phyloP scores from a whole-genome alignment of 768 basidiomycete species.

The Phlegmacium glaucopus region DNA sequence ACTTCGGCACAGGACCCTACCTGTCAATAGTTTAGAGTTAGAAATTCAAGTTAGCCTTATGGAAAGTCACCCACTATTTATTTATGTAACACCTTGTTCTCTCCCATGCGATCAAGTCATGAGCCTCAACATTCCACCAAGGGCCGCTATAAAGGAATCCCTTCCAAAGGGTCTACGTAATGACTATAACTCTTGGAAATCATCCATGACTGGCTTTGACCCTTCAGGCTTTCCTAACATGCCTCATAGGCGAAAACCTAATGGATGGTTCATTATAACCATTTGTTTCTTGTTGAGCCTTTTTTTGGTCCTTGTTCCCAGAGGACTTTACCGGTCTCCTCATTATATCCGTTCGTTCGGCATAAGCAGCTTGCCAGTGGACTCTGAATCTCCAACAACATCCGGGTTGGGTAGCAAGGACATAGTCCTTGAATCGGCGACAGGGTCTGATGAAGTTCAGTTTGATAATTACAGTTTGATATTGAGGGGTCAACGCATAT shows the following conservation, averaged over 20 bases:
- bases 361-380: too few species aligned
- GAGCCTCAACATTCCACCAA: too few species aligned
- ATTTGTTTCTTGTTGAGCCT: conserved; percentile 22
- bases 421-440: conserved; percentile 6
- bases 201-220: conserved; percentile 19
- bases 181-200: conserved; percentile 10
- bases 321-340: conserved; percentile 7
- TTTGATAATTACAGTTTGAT: conserved; percentile 73
- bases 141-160: conserved; percentile 6
- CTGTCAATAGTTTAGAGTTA: too few species aligned
- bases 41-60: too few species aligned
- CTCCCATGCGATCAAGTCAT: too few species aligned
- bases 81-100: too few species aligned
- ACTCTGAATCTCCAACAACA: too few species aligned
- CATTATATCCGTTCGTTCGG: conserved; percentile 7
- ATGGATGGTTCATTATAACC: conserved; percentile 25
- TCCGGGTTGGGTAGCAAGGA: background rate
- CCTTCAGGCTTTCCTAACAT: background rate
- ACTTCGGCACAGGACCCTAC: too few species aligned
- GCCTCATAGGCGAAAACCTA: too few species aligned
- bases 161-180: background rate
- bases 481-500: conserved; percentile 65
- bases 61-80: too few species aligned
- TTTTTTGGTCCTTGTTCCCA: conserved; percentile 19
- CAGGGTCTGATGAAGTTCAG: conserved; percentile 35